phyloP scores from a whole-genome alignment of 2,329 filamentous ascomycete species.

The Monosporascus cannonballus region DNA sequence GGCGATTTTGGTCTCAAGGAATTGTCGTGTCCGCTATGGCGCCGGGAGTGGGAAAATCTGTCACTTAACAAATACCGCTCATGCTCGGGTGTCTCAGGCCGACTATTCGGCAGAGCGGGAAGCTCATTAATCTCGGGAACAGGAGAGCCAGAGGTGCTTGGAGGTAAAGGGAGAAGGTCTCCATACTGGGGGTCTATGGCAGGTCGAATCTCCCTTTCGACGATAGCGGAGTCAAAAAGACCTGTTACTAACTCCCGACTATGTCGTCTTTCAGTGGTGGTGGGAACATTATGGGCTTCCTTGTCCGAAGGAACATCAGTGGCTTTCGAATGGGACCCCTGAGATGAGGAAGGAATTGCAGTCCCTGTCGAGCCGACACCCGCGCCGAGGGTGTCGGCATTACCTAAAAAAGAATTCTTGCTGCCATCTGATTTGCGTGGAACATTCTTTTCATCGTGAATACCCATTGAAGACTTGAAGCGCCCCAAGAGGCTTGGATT shows the following conservation, averaged over 20 bases:
- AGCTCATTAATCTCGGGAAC: slow-evolving; percentile 30
- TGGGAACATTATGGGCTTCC: slow-evolving; percentile 24
- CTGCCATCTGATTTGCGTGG: slow-evolving; percentile 27
- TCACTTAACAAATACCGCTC: slow-evolving; percentile 36
- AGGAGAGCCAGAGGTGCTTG: slow-evolving; percentile 50
- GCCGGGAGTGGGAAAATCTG: slow-evolving; percentile 38
- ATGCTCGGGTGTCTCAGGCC: slow-evolving; percentile 47
- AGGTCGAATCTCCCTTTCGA: slow-evolving; percentile 52
- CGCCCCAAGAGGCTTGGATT: slow-evolving; percentile 43
- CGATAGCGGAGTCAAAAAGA: slow-evolving; percentile 51
- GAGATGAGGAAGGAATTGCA: slow-evolving; percentile 34
- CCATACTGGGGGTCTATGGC: slow-evolving; percentile 62
- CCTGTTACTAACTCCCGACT: slow-evolving; percentile 25
- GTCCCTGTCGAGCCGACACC: slow-evolving; percentile 58
- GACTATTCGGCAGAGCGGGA: slow-evolving; percentile 53
- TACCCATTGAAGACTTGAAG: slow-evolving; percentile 37
- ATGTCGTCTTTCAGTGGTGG: slow-evolving; percentile 14
- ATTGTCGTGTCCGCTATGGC: slow-evolving; percentile 42
- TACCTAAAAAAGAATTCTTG: slow-evolving; percentile 64
- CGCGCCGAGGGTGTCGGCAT: slow-evolving; percentile 63
- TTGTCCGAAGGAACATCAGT: slow-evolving; percentile 36
- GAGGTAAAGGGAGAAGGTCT: slow-evolving; percentile 58
- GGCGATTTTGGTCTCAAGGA: slow-evolving; percentile 43
- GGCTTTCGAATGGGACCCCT: slow-evolving; percentile 39
- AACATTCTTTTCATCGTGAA: slow-evolving; percentile 26